Conservation (phyloP, 345 rosid species). For the Gynandropsis gynandra region DNA sequence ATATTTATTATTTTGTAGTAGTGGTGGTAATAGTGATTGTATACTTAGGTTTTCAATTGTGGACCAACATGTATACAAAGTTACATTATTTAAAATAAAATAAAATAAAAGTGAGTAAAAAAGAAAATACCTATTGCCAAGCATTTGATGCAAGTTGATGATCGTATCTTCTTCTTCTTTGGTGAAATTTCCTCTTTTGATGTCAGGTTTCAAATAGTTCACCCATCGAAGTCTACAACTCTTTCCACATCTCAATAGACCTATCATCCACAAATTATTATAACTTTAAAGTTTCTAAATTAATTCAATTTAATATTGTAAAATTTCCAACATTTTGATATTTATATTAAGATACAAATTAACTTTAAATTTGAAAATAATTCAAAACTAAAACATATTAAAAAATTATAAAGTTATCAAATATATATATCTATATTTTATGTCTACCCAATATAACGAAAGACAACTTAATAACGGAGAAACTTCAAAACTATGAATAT, state of each 20-base stretch:
- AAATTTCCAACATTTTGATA: no score
- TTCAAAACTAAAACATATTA: no score
- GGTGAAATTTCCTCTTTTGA: conserved; percentile 79
- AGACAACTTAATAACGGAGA: no score
- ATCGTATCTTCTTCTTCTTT: conserved; percentile 69
- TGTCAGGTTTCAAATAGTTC: conserved; percentile 69
- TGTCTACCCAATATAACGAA: no score
- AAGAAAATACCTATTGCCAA: conserved; percentile 51
- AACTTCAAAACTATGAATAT: no score
- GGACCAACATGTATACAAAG: conserved; percentile 14
- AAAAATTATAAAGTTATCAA: no score
- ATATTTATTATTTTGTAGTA: no score
- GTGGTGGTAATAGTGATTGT: no score
- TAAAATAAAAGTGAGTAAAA: conserved; percentile 2
- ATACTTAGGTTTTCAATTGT: neutral
- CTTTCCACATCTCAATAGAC: conserved; percentile 69
- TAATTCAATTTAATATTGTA: neutral
- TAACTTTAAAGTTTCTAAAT: neutral
- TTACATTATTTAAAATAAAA: no score
- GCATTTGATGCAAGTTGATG: conserved; percentile 52
- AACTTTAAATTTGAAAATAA: no score
- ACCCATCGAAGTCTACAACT: conserved; percentile 78
- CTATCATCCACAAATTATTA: conserved; percentile 30
- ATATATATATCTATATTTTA: no score
- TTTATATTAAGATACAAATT: no score